Percentiles rank a stretch among this genome's conserved stretches.
phyloP scores from a whole-genome alignment of 805 yeast species.

The Saccharomycopsis babjevae region DNA sequence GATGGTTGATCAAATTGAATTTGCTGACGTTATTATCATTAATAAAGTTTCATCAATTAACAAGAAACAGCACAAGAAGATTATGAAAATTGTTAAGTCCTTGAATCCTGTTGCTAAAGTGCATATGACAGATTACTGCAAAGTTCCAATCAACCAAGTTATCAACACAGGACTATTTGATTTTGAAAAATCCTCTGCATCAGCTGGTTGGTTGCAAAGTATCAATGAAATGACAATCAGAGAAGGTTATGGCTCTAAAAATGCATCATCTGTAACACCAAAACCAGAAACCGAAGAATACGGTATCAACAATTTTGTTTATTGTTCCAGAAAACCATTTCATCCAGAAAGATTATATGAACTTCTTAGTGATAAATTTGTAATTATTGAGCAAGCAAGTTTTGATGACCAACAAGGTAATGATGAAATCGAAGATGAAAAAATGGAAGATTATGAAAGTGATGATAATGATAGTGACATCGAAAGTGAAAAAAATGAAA shows the following conservation, averaged over 20 bases:
- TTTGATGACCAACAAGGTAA: conserved; percentile 19
- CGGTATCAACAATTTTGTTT: conserved; percentile 35
- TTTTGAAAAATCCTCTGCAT: conserved; percentile 25
- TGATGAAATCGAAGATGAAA: conserved; percentile 18
- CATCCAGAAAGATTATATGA: conserved; percentile 35
- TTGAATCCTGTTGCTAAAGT: conserved; percentile 37
- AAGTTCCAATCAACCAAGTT: conserved; percentile 27
- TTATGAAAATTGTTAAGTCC: conserved; percentile 26
- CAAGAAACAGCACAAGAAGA: conserved; percentile 21
- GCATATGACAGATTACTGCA: conserved; percentile 28
- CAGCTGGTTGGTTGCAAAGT: conserved; percentile 12
- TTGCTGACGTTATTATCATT: conserved; percentile 34
- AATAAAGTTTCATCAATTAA: conserved; percentile 29
- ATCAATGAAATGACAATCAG: conserved; percentile 20
- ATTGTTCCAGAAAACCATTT: conserved; percentile 33
- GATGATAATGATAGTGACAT: conserved; percentile 17
- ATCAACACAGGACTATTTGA: conserved; percentile 30
- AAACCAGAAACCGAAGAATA: conserved; percentile 21
- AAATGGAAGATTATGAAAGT: conserved; percentile 16
- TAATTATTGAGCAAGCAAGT: conserved; percentile 21
- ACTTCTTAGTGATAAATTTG: conserved; percentile 29
- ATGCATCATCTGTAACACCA: neutral
- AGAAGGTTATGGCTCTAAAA: neutral
- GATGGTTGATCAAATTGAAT: conserved; percentile 38
- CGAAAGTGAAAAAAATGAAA: conserved; percentile 8